Evolutionary conservation across 2,329 filamentous ascomycete genomes (phyloP).

Genomic region (Beauveria rudraprayagi): DNA sequence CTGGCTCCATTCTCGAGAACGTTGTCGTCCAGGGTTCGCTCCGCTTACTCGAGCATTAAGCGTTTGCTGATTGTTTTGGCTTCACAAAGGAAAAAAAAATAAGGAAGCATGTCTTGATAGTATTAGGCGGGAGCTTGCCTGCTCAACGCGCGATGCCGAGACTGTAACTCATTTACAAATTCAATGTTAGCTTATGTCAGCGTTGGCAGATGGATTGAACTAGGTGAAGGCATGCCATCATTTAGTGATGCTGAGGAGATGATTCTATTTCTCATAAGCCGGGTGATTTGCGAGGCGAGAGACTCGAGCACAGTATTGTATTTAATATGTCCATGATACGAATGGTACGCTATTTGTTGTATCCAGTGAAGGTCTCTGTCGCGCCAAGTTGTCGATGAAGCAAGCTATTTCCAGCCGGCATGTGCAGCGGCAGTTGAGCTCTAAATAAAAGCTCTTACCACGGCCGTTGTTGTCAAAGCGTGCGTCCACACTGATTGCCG

Average conservation of each 20-base stretch:
- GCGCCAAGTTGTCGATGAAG: background rate
- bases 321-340: slow-evolving; percentile 10
- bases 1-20: slow-evolving; percentile 95
- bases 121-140: background rate
- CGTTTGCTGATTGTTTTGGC: background rate
- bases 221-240: background rate
- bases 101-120: background rate
- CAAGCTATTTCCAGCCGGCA: background rate
- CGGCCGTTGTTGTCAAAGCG: too few species aligned
- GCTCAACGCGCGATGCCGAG: background rate
- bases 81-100: background rate
- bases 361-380: background rate
- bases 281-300: slow-evolving; percentile 1
- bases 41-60: slow-evolving; percentile 59
- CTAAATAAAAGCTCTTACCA: too few species aligned
- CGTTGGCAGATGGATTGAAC: background rate
- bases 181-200: background rate
- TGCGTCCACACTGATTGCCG: too few species aligned
- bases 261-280: slow-evolving; percentile 1
- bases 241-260: background rate
- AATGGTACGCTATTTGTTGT: slow-evolving; percentile 4
- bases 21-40: slow-evolving; percentile 97
- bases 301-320: slow-evolving; percentile 7
- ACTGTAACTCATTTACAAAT: background rate
- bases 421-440: too few species aligned